These are phyloP conservation scores for Colletotrichum lindemuthianum DNA, from an alignment of 2,329 filamentous ascomycete species.

Conservation along the genomic window DNA sequence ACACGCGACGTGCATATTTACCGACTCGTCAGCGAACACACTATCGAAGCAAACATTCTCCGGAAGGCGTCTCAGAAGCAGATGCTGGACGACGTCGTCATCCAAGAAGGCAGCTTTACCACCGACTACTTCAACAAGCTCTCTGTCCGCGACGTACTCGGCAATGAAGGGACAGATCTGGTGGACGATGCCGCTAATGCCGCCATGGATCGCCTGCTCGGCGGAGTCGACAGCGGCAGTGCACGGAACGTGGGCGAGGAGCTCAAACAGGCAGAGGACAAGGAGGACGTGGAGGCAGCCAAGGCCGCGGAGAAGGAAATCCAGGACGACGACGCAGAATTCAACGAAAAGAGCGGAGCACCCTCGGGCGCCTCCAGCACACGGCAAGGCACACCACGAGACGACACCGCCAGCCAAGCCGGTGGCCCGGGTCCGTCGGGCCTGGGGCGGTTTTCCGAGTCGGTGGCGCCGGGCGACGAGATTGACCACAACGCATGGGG, in stretches of 20 bases:
- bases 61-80: constrained; percentile 97
- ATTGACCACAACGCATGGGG: constrained; percentile 70
- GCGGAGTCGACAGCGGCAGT: constrained; percentile 69
- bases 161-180: constrained; percentile 62
- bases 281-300: constrained; percentile 89
- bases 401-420: constrained; percentile 47
- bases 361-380: constrained; percentile 61
- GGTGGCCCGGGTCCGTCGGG: constrained; percentile 45
- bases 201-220: constrained; percentile 88
- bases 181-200: constrained; percentile 77
- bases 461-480: constrained; percentile 49
- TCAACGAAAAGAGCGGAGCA: constrained; percentile 70
- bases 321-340: constrained; percentile 86
- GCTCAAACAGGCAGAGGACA: constrained; percentile 90
- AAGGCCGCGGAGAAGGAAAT: constrained; percentile 90
- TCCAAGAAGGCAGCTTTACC: constrained; percentile 97
- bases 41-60: constrained; percentile 97
- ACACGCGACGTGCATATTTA: constrained; percentile 98
- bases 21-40: constrained; percentile 90
- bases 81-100: constrained; percentile 97
- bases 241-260: constrained; percentile 73
- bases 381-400: constrained; percentile 61
- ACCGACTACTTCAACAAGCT: constrained; percentile 93
- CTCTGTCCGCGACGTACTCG: constrained; percentile 76
- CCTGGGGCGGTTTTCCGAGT: constrained; percentile 50